Evolutionary conservation across 352 stramenopile genomes (phyloP).

Genomic region (Pythium pyrilobum): DNA sequence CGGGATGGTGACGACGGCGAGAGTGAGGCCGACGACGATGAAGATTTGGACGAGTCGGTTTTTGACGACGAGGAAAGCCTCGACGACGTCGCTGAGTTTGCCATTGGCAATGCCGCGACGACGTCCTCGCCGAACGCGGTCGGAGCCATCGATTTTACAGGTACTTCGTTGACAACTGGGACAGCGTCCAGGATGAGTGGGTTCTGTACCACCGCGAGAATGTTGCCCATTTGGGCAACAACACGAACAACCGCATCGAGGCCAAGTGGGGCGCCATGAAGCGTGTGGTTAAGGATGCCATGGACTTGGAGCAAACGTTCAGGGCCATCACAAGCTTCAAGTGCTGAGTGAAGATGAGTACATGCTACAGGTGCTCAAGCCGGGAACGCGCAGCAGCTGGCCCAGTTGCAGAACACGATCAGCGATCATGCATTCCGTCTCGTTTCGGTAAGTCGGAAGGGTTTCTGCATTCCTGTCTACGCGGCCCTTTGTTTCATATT

Average conservation of each 20-base stretch:
- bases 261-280: background rate
- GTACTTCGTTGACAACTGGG: constrained; percentile 1
- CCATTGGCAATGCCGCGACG: too few species aligned
- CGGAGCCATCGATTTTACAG: background rate
- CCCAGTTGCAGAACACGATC: constrained; percentile 8
- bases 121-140: too few species aligned
- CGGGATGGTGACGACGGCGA: background rate
- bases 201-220: background rate
- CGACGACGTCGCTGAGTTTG: too few species aligned
- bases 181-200: background rate
- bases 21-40: background rate
- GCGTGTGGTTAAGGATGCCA: background rate
- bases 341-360: constrained; percentile 15
- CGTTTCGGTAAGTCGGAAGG: constrained; percentile 1
- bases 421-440: constrained; percentile 23
- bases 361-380: constrained; percentile 10
- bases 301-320: constrained; percentile 21
- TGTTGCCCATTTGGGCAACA: constrained; percentile 1
- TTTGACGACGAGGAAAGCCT: background rate
- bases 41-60: background rate
- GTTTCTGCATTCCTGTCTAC: background rate
- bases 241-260: constrained; percentile 1
- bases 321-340: constrained; percentile 18
- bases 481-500: background rate
- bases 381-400: constrained; percentile 7